Conservation (phyloP, 2,329 filamentous ascomycete genomes). For the Fusarium brachygibbosum region DNA sequence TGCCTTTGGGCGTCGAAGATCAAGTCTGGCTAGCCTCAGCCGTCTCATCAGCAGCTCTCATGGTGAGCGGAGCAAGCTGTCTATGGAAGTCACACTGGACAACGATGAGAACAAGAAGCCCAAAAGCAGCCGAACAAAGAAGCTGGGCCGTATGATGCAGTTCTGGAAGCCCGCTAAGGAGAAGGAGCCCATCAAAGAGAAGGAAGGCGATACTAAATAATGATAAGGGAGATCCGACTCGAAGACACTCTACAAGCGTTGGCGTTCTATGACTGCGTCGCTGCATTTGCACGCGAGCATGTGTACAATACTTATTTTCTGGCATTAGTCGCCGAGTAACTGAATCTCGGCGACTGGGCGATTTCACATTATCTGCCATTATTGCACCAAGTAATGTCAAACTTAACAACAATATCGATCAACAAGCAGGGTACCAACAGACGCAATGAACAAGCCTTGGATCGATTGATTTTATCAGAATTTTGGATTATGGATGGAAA, state of each 20-base stretch:
- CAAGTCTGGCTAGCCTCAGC: constrained; percentile 82
- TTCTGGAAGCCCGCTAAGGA: constrained; percentile 79
- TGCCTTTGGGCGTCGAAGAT: constrained; percentile 77
- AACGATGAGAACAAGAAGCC: constrained; percentile 67
- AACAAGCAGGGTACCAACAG: constrained; percentile 22
- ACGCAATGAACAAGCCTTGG: constrained; percentile 25
- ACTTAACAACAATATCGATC: constrained; percentile 20
- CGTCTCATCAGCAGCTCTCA: constrained; percentile 81
- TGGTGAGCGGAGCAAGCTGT: constrained; percentile 80
- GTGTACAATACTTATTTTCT: constrained; percentile 56
- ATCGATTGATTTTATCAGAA: constrained; percentile 33
- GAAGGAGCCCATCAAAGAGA: constrained; percentile 65
- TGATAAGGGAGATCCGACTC: constrained; percentile 9
- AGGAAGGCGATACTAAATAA: constrained; percentile 53
- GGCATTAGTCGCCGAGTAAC: constrained; percentile 25
- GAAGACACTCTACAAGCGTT: constrained; percentile 29
- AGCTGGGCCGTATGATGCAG: constrained; percentile 80
- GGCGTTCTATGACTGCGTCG: constrained; percentile 41
- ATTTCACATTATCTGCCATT: constrained; percentile 14
- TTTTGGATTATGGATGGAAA: constrained; percentile 43
- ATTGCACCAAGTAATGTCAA: constrained; percentile 6
- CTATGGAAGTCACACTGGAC: constrained; percentile 73
- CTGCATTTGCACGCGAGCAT: constrained; percentile 56
- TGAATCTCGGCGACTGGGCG: constrained; percentile 7
- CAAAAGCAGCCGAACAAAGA: constrained; percentile 74